Base-by-base conservation (phyloP, 2,329 filamentous ascomycete genomes). In the Penicillium vulpinum region DNA sequence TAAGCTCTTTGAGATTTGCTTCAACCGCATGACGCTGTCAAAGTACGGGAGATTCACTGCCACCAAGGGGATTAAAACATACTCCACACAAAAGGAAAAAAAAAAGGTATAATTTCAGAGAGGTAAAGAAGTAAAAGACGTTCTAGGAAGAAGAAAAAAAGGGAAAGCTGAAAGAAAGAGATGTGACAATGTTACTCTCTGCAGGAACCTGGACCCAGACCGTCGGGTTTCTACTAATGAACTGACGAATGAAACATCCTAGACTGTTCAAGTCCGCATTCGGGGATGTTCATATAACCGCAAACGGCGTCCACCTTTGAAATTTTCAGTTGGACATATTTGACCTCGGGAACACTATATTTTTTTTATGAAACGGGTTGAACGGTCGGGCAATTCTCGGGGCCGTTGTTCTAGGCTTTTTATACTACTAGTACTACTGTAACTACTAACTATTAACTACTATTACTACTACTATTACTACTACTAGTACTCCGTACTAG, bases 31-130 rank as follows among this genome's bases (percentile, higher is more conserved):
- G 56, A 59, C 67, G 69, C 67, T 67, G 67, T 70, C 67, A 68
- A 68, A 68, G 53, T 64, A 67, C 69, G 69, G 69, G 68, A 71
- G 69, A 71, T 70, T 67, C 55, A 56, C 67, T 67, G 66, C 69
- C 69, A 71, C 68, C 39, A 28, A 31, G 16, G 3, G 5, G 13
- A 24, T 46, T n/a, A n/a, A n/a, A 7, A 44, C 51, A n/a, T 52
- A 65, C 55, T 56, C n/a, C n/a, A n/a, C n/a, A n/a, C 40, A 15
- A 13, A 31, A 4, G 55, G 49, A 58, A 28, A 35, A 21, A 22
- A 26, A 33, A 38, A 24, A 15, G n/a, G n/a, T n/a, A n/a, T n/a
- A n/a, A n/a, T n/a, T n/a, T n/a, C n/a, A n/a, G n/a, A n/a, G n/a
- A n/a, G n/a, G n/a, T n/a, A n/a, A n/a, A n/a, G n/a, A n/a, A n/a